A percentile compares a stretch with the other conserved stretches of the same genome.
Conservation (phyloP, 768 basidiomycete genomes). For the Boletales sp. region DNA sequence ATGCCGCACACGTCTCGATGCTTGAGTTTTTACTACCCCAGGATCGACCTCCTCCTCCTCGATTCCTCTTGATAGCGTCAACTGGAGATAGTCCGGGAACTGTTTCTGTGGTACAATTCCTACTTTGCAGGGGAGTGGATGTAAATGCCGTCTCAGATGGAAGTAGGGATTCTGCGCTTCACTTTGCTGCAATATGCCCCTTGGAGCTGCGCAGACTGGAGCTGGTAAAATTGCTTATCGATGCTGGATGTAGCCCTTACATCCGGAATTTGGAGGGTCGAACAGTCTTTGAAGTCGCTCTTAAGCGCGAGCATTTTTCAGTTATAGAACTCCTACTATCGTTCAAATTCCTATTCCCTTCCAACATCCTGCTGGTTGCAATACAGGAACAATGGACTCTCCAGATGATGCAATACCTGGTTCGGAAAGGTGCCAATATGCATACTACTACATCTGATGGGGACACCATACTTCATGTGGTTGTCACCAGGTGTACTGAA, state of each 20-base stretch:
- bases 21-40: constrained; percentile 1
- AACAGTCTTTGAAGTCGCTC: not conserved
- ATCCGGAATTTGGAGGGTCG: not conserved
- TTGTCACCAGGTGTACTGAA: not conserved
- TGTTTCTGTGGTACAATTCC: not conserved
- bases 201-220: not conserved
- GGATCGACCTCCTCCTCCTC: not conserved
- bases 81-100: not conserved
- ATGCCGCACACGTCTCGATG: constrained; percentile 1
- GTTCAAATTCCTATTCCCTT: not conserved
- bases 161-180: not conserved
- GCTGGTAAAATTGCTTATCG: not conserved
- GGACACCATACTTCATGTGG: not conserved
- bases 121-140: constrained; percentile 5
- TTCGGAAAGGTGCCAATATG: not conserved
- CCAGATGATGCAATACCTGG: not conserved
- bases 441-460: not conserved
- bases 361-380: not conserved
- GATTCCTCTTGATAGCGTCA: not conserved
- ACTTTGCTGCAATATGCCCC: not conserved
- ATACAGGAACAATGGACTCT: not conserved
- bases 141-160: not conserved
- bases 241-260: not conserved
- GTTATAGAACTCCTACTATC: not conserved
- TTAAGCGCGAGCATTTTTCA: not conserved